These are phyloP conservation scores for Dothiorella sarmentorum DNA, from an alignment of 2,329 filamentous ascomycete species.

Conservation along the genomic window DNA sequence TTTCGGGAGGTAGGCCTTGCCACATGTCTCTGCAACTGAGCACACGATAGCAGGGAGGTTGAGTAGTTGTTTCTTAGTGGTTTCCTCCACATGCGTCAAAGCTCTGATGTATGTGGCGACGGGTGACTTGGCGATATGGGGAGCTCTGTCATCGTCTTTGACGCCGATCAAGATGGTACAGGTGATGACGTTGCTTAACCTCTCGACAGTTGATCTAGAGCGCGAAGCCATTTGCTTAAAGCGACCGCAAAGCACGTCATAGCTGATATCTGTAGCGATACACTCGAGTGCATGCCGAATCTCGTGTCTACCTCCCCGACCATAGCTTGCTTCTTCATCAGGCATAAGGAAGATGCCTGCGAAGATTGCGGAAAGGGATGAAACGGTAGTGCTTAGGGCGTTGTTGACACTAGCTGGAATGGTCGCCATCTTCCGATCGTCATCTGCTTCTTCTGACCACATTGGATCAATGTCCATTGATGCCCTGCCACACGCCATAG, in stretches of 20 bases:
- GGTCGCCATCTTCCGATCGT: constrained; percentile 28
- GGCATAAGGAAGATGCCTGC: constrained; percentile 22
- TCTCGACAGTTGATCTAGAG: not conserved
- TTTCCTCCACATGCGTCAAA: not conserved
- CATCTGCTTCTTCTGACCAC: constrained; percentile 15
- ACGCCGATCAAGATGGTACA: not conserved
- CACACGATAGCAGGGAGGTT: constrained; percentile 3
- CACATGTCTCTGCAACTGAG: constrained; percentile 1
- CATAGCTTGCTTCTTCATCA: constrained; percentile 23
- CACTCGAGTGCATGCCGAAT: not conserved
- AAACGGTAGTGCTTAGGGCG: constrained; percentile 21
- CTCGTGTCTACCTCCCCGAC: constrained; percentile 27
- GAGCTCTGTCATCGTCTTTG: not conserved
- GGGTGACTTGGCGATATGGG: not conserved
- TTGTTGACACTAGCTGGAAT: constrained; percentile 31
- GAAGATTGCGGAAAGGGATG: not conserved
- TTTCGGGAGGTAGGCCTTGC: not conserved
- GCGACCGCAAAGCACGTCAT: not conserved
- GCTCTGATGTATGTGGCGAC: not conserved
- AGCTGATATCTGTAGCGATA: not conserved
- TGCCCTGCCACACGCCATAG: constrained; percentile 28
- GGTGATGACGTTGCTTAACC: constrained; percentile 3
- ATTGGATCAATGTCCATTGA: constrained; percentile 26
- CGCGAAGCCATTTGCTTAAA: not conserved
- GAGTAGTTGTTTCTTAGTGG: not conserved